Conservation (phyloP, 139 green algal species). For the Chlorella ohadii region DNA sequence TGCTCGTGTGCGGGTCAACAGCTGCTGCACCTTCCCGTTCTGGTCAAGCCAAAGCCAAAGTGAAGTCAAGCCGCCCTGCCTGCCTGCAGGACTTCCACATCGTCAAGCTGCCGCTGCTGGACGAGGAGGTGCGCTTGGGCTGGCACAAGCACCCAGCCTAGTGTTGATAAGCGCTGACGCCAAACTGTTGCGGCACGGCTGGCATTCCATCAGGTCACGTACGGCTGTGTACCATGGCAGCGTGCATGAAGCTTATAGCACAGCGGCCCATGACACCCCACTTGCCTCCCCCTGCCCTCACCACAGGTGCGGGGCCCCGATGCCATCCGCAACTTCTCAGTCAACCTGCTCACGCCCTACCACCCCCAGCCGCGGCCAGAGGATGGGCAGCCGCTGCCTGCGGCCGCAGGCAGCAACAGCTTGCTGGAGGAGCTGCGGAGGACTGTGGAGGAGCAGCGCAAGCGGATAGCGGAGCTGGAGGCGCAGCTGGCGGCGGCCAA, state of each 20-base stretch:
- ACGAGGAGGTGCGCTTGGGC: constrained; percentile 83
- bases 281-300: neutral
- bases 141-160: too few relatives aligned
- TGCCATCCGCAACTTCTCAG: constrained; percentile 71
- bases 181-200: too few relatives aligned
- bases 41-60: too few relatives aligned
- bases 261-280: too few relatives aligned
- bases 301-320: constrained; percentile 74
- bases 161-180: too few relatives aligned
- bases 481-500: constrained; percentile 16
- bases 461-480: constrained; percentile 32
- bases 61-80: too few relatives aligned
- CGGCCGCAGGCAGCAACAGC: constrained; percentile 5
- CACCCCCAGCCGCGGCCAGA: neutral
- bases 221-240: too few relatives aligned
- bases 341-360: constrained; percentile 73
- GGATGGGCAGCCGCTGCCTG: neutral
- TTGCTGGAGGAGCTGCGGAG: constrained; percentile 21
- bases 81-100: constrained; percentile 82
- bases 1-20: too few relatives aligned
- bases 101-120: constrained; percentile 86
- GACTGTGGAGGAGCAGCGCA: neutral
- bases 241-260: too few relatives aligned
- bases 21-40: too few relatives aligned
- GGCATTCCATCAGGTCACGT: too few relatives aligned